Evolutionary conservation across 805 yeast genomes (phyloP), one percentile per base, ranked within the genome.

Genomic region (Saccharomycopsis lassenensis): DNA sequence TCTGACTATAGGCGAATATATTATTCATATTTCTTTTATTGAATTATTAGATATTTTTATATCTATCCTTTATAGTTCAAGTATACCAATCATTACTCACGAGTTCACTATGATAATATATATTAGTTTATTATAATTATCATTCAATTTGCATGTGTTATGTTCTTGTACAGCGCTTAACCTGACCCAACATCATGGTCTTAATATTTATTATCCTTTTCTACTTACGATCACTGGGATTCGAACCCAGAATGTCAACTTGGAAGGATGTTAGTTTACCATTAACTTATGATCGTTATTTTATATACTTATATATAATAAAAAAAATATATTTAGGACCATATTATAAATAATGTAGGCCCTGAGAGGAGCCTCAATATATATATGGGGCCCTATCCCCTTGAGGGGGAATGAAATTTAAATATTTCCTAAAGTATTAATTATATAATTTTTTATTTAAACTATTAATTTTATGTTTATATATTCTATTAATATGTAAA

Each of bases 161-260:
- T 39, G 43, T 37, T 24, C 44, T 39, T 44, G 39, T 34, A 44
- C 35, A 46, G 46, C 46, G 44, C 31, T 46, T 41, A 41, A 40
- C 41, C 45, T 35, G 46, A 45, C 39, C 48, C 47, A 41, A 45
- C 48, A 45, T 45, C 48, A 45, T 43, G 43, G 39, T 45, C 48
- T 43, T 31, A 30, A 31, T 33, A 20, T 21, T 34, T 25, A 30
- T 39, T 34, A 28, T 18, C 14, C 31, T 39, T 29, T 11, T 26
- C 18, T 31, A 36, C 24, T 29, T 40, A 26, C 39, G 35, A 31
- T 24, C 33, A 41, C 39, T 38, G 42, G 31, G 45, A 41, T 15
- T 41, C 37, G 45, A 41, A 41, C 45, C 31, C 42, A 38, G 39
- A 35, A 24, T n/a, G 30, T 23, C 26, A 34, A 30, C 29, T 29